A percentile compares a stretch with the other conserved stretches of the same genome.
phyloP scores from a whole-genome alignment of 192 early-diverging fungal genomes.

The Thamnidium elegans region DNA sequence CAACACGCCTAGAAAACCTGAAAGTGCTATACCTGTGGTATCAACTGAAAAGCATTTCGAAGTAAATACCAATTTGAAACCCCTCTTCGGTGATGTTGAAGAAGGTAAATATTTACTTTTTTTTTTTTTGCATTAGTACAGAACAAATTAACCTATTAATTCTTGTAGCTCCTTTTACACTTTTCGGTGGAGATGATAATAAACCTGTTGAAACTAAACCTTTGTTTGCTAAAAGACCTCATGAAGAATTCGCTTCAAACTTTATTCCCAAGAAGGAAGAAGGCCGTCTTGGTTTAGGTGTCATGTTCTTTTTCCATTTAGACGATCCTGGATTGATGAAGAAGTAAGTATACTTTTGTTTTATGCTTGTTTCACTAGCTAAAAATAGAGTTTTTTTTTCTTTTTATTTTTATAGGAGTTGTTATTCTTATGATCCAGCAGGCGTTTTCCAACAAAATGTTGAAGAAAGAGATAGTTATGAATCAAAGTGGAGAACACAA shows the following conservation, averaged over 20 bases:
- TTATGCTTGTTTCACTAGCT: neutral
- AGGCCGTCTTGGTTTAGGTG: constrained; percentile 18
- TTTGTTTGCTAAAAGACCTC: neutral
- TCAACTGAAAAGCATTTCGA: constrained; percentile 39
- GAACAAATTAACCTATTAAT: neutral
- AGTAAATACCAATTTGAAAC: constrained; percentile 40
- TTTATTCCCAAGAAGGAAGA: constrained; percentile 18
- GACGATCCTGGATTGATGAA: constrained; percentile 26
- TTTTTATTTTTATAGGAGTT: constrained; percentile 10
- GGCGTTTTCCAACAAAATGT: constrained; percentile 15
- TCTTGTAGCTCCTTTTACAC: constrained; percentile 37
- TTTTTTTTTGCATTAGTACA: neutral
- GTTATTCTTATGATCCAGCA: constrained; percentile 16
- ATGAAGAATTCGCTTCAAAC: constrained; percentile 7
- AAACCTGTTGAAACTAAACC: neutral
- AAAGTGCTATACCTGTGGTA: constrained; percentile 29
- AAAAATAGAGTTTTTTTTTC: neutral
- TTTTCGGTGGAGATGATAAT: constrained; percentile 46
- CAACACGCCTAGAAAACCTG: neutral
- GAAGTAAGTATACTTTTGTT: constrained; percentile 11
- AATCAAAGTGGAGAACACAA: constrained; percentile 12
- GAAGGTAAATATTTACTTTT: constrained; percentile 16
- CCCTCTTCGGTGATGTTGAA: constrained; percentile 30
- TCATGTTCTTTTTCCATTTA: constrained; percentile 30
- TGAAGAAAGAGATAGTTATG: constrained; percentile 16